Percentiles rank a stretch among this genome's conserved stretches.
Evolutionary conservation across 768 basidiomycete species (phyloP).

Genomic region (Podaxis rugospora): DNA sequence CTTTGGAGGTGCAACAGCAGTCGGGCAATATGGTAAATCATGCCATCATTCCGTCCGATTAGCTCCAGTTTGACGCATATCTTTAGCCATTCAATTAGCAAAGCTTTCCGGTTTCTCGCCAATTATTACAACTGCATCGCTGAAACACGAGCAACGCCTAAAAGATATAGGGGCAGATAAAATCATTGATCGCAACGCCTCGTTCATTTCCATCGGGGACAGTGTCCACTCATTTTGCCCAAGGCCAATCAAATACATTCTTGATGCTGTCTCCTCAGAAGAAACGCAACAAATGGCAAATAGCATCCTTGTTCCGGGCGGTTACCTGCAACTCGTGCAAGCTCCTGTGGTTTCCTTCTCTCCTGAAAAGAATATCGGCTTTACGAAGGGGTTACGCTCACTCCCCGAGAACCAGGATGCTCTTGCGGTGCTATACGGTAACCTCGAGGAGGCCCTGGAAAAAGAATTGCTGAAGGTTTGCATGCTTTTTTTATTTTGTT

Average conservation of each 20-base stretch:
- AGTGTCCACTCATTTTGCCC: slow-evolving; percentile 7
- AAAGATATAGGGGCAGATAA: slow-evolving; percentile 32
- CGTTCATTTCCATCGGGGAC: not conserved
- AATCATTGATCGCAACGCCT: slow-evolving; percentile 25
- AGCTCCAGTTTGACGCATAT: slow-evolving; percentile 16
- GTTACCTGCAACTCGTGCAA: slow-evolving; percentile 20
- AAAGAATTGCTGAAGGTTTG: slow-evolving; percentile 30
- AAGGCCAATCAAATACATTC: slow-evolving; percentile 15
- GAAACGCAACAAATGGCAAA: slow-evolving; percentile 32
- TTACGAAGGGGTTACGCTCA: slow-evolving; percentile 20
- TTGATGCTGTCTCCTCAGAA: slow-evolving; percentile 25
- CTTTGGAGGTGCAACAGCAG: slow-evolving; percentile 23
- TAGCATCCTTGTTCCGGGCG: slow-evolving; percentile 31
- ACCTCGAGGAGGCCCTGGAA: slow-evolving; percentile 24
- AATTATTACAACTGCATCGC: slow-evolving; percentile 34
- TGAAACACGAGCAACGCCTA: slow-evolving; percentile 21
- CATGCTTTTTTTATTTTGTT: not conserved
- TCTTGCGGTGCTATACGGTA: slow-evolving; percentile 17
- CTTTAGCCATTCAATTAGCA: slow-evolving; percentile 37
- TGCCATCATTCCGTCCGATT: slow-evolving; percentile 13
- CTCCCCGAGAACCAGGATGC: slow-evolving; percentile 17
- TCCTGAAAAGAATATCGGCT: slow-evolving; percentile 11
- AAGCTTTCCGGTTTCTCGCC: slow-evolving; percentile 34
- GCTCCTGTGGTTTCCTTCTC: not conserved
- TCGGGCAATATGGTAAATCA: slow-evolving; percentile 22